Percentiles rank a stretch among this genome's conserved stretches.
Evolutionary conservation across 331 rosid genomes (phyloP).

Genomic region (Rosa hybrid): DNA sequence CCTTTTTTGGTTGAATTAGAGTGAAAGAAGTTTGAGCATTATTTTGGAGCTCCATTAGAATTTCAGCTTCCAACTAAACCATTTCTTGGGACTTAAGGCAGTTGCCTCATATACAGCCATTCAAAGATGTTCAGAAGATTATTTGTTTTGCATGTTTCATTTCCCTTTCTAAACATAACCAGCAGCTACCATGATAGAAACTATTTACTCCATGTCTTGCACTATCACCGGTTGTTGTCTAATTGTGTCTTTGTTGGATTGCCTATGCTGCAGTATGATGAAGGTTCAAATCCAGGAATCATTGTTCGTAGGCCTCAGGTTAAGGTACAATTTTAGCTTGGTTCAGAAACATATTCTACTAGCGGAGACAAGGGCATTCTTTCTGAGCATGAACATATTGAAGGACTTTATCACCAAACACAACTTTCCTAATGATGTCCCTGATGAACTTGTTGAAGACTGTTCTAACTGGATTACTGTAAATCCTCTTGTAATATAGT

Average conservation of each 20-base stretch:
- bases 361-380: constrained; percentile 40
- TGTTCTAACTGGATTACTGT: constrained; percentile 28
- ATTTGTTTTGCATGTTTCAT: not conserved
- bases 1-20: too few relatives aligned
- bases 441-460: constrained; percentile 59
- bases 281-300: constrained; percentile 44
- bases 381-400: constrained; percentile 67
- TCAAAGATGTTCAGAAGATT: not conserved
- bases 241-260: constrained; percentile 1
- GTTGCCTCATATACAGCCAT: too few relatives aligned
- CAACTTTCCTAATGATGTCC: constrained; percentile 74
- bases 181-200: not conserved
- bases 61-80: too few relatives aligned
- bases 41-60: too few relatives aligned
- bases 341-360: constrained; percentile 55
- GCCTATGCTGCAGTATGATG: constrained; percentile 34
- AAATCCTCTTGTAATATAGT: too few relatives aligned
- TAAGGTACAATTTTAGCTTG: constrained; percentile 52
- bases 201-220: not conserved
- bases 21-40: too few relatives aligned
- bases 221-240: not conserved
- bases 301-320: constrained; percentile 36
- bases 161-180: not conserved
- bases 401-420: constrained; percentile 79
- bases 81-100: too few relatives aligned